Conservation (phyloP, 176 grass and related monocot species). For the Bromus sterilis region DNA sequence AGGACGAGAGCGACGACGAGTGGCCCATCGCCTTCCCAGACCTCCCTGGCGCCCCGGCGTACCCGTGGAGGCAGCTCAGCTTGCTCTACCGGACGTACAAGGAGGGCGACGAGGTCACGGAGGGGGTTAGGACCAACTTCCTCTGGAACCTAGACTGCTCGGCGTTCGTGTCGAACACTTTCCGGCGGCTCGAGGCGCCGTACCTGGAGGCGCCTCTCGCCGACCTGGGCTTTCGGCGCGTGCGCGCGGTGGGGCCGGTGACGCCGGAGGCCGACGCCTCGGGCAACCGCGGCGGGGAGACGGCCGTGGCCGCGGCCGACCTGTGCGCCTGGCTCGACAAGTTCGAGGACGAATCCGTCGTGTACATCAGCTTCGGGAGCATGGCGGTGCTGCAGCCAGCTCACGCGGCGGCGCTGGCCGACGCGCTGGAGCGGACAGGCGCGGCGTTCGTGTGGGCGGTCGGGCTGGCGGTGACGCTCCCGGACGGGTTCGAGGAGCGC, state of each 20-base stretch:
- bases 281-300: conserved; percentile 17
- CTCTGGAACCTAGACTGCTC: conserved; percentile 36
- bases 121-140: conserved; percentile 35
- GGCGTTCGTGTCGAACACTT: conserved; percentile 39
- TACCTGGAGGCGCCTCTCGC: conserved; percentile 27
- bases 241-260: conserved; percentile 40
- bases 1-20: conserved; percentile 9
- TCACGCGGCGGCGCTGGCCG: conserved; percentile 31
- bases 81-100: conserved; percentile 15
- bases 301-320: neutral
- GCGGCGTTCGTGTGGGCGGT: conserved; percentile 46
- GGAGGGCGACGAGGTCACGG: conserved; percentile 26
- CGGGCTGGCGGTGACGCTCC: neutral
- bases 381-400: conserved; percentile 13
- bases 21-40: conserved; percentile 11
- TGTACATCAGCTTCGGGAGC: conserved; percentile 58
- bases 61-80: conserved; percentile 35
- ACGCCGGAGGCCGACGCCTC: conserved; percentile 1
- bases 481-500: conserved; percentile 41
- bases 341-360: conserved; percentile 31
- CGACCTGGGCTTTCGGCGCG: conserved; percentile 18
- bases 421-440: conserved; percentile 33
- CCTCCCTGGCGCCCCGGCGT: conserved; percentile 16
- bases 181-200: conserved; percentile 25
- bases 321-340: conserved; percentile 47